phyloP scores from a whole-genome alignment of 345 rosid genomes.

The Dovyalis caffra region DNA sequence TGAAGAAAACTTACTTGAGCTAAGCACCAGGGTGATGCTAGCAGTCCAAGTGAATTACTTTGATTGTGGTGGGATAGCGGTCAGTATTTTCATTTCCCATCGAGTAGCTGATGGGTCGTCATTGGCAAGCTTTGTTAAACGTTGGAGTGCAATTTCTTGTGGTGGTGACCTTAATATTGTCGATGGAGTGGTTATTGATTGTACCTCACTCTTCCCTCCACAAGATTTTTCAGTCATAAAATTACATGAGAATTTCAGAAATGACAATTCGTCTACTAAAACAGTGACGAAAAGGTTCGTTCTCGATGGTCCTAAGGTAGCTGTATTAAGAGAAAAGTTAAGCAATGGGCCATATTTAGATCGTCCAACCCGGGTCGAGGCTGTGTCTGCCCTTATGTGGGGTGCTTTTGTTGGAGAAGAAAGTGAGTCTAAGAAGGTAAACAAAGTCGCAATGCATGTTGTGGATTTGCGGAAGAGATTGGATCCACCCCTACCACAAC shows the following conservation, averaged over 20 bases:
- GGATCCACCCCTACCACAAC: conserved; percentile 24
- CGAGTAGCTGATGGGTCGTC: conserved; percentile 16
- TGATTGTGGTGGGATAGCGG: conserved; percentile 20
- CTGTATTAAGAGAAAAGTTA: conserved; percentile 8
- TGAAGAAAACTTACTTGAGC: background rate
- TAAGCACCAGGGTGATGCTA: background rate
- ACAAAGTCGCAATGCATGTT: background rate
- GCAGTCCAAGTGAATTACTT: conserved; percentile 18
- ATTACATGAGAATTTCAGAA: background rate
- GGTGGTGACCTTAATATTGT: background rate
- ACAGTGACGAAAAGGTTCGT: conserved; percentile 22
- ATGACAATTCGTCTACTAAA: background rate
- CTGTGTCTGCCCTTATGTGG: conserved; percentile 25
- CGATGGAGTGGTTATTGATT: conserved; percentile 12
- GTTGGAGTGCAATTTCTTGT: conserved; percentile 2
- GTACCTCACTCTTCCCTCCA: conserved; percentile 29
- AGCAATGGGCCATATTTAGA: background rate
- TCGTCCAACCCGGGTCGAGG: conserved; percentile 23
- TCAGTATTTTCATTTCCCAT: conserved; percentile 19
- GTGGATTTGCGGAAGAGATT: conserved; percentile 24
- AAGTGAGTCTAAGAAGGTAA: background rate
- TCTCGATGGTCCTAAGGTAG: conserved; percentile 16
- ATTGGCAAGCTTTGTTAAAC: background rate
- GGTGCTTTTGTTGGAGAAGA: background rate
- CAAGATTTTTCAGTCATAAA: conserved; percentile 4